These are phyloP conservation scores for Podaxis rugospora DNA, from an alignment of 768 basidiomycete genomes.

Conservation along the genomic window DNA sequence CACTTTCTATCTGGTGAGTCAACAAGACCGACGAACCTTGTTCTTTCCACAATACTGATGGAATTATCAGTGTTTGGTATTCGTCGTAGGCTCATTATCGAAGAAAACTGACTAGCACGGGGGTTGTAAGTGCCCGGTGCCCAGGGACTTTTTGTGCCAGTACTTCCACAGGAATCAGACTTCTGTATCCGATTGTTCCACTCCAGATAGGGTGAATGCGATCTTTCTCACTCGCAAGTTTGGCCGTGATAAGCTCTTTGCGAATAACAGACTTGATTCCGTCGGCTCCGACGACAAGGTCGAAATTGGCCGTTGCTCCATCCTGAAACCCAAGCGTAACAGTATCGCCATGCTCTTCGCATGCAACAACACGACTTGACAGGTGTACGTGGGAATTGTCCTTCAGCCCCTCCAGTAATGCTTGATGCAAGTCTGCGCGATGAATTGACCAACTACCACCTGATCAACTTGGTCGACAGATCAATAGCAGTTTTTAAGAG, in stretches of 20 bases:
- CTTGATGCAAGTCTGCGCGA: constrained; percentile 45
- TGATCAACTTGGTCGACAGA: not conserved
- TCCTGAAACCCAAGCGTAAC: constrained; percentile 37
- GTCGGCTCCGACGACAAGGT: constrained; percentile 40
- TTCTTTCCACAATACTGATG: constrained; percentile 28
- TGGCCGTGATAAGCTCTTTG: constrained; percentile 17
- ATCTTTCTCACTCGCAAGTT: constrained; percentile 10
- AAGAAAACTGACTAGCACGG: constrained; percentile 18
- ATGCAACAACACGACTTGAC: constrained; percentile 39
- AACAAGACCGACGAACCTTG: constrained; percentile 15
- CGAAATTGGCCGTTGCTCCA: constrained; percentile 40
- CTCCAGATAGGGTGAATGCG: constrained; percentile 32
- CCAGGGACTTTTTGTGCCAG: constrained; percentile 23
- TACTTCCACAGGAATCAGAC: constrained; percentile 27
- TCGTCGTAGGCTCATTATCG: not conserved
- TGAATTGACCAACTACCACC: constrained; percentile 31
- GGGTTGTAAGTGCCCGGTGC: constrained; percentile 14
- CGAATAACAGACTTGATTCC: constrained; percentile 31
- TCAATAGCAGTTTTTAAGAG: not conserved
- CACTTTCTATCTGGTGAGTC: constrained; percentile 3
- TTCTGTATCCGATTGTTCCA: constrained; percentile 36
- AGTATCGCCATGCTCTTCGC: constrained; percentile 21
- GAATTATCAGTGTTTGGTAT: not conserved
- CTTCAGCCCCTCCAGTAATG: constrained; percentile 36
- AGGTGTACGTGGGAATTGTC: constrained; percentile 30